Percentiles rank a stretch among this genome's conserved stretches.
phyloP scores from a whole-genome alignment of 129 eudicot species.

The Cynara cardunculus region DNA sequence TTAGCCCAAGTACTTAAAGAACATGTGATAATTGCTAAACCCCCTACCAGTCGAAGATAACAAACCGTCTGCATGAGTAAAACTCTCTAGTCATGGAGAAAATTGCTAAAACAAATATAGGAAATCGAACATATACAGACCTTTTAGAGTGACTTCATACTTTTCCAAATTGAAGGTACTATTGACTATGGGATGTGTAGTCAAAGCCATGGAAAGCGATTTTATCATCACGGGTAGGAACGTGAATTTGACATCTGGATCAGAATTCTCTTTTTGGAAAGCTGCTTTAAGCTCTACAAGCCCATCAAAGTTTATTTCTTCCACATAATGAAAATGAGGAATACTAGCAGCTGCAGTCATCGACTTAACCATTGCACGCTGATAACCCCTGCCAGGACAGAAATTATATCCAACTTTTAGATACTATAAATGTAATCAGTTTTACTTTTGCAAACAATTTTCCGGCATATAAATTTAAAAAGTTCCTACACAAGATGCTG shows the following conservation, averaged over 20 bases:
- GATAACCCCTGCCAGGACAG: conserved; percentile 70
- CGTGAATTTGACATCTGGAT: conserved; percentile 77
- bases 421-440: background rate
- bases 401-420: background rate
- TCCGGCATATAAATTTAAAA: background rate
- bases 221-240: conserved; percentile 82
- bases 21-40: no score
- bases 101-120: background rate
- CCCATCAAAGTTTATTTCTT: conserved; percentile 73
- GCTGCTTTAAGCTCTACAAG: conserved; percentile 70
- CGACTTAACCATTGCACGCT: conserved; percentile 97
- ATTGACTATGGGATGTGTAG: conserved; percentile 70
- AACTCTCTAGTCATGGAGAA: background rate
- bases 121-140: conserved; percentile 26
- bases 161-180: conserved; percentile 71
- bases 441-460: background rate
- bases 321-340: conserved; percentile 95
- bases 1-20: background rate
- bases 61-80: background rate
- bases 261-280: conserved; percentile 63
- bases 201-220: conserved; percentile 83
- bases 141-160: conserved; percentile 76
- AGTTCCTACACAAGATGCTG: background rate
- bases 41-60: background rate
- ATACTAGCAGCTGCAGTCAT: conserved; percentile 84